phyloP scores from a whole-genome alignment of 345 rosid species.

The Eutrema japonicum region DNA sequence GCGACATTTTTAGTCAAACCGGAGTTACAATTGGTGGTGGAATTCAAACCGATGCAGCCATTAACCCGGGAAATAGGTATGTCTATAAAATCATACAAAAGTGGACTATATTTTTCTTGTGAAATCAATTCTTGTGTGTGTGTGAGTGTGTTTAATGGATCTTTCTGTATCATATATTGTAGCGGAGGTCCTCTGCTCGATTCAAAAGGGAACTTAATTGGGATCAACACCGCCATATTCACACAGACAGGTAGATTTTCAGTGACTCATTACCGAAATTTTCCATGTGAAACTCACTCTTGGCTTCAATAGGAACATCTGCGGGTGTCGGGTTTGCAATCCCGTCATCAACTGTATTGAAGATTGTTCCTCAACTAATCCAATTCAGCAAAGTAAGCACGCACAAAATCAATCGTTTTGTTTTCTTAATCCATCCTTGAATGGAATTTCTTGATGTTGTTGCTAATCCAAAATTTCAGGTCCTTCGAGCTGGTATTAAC shows the following conservation, averaged over 20 bases:
- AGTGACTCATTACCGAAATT: background rate
- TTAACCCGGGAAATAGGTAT: conserved; percentile 97
- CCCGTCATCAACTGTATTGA: conserved; percentile 85
- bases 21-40: conserved; percentile 97
- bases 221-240: conserved; percentile 91
- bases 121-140: background rate
- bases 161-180: conserved; percentile 34
- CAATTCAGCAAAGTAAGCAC: conserved; percentile 76
- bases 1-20: conserved; percentile 88
- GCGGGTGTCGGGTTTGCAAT: conserved; percentile 99
- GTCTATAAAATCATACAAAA: conserved; percentile 18
- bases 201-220: conserved; percentile 89
- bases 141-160: conserved; percentile 13
- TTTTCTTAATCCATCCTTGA: conserved; percentile 24
- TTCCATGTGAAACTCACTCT: background rate
- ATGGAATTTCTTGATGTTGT: background rate
- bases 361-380: conserved; percentile 91
- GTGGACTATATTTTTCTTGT: background rate
- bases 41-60: conserved; percentile 98
- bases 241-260: conserved; percentile 77
- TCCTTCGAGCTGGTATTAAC: conserved; percentile 81
- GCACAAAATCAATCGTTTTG: background rate
- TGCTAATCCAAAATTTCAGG: conserved; percentile 51
- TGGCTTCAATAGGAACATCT: conserved; percentile 69
- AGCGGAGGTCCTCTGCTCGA: conserved; percentile 95